Evolutionary conservation across 768 basidiomycete genomes (phyloP).

Genomic region (Sporobolomyces roseus): DNA sequence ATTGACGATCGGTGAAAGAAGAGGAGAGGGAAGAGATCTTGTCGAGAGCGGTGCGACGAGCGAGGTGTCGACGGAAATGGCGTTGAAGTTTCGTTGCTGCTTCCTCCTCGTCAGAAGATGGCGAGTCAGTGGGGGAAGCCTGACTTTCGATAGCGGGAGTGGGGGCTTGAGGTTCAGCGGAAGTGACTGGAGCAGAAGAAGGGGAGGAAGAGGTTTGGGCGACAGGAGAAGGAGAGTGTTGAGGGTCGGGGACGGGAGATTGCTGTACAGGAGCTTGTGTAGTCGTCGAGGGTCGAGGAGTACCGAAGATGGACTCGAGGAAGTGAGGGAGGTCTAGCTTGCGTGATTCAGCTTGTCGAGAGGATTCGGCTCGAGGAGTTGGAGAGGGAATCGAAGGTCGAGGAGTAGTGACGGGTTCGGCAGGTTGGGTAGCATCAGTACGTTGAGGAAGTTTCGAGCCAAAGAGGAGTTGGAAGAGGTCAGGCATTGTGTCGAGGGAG

Average conservation of each 20-base stretch:
- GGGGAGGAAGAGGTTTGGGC: neutral
- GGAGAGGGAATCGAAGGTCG: neutral
- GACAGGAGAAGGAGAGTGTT: neutral
- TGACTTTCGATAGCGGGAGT: too few relatives aligned
- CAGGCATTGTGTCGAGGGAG: neutral
- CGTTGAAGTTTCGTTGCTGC: neutral
- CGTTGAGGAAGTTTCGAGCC: neutral
- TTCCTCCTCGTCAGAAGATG: neutral
- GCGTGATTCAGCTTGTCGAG: neutral
- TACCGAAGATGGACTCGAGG: neutral
- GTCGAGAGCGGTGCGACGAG: slow-evolving; percentile 47
- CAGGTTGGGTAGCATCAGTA: neutral
- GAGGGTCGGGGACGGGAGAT: neutral
- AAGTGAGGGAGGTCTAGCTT: neutral
- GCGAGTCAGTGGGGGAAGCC: neutral
- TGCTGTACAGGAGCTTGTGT: neutral
- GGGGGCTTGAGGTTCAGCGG: too few relatives aligned
- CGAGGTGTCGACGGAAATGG: slow-evolving; percentile 25
- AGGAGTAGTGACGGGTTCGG: neutral
- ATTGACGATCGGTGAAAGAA: slow-evolving; percentile 54
- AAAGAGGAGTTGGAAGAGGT: neutral
- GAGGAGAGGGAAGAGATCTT: slow-evolving; percentile 52
- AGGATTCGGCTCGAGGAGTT: too few relatives aligned
- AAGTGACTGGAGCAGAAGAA: neutral
- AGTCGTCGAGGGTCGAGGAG: neutral